phyloP scores from a whole-genome alignment of 768 basidiomycete species.

The Boletellus ananas region DNA sequence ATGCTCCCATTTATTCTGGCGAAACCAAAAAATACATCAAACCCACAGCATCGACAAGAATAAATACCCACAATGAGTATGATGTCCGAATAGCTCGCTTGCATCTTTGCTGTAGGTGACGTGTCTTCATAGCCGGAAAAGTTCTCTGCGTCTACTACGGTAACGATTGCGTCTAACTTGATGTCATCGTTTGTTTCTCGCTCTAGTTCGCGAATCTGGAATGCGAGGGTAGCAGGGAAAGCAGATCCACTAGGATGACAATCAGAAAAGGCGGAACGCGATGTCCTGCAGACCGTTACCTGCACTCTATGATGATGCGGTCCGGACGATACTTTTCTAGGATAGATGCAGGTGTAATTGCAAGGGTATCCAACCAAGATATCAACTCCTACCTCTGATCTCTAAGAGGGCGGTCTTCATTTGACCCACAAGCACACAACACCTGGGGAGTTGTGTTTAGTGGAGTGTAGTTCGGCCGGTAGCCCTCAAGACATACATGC shows the following conservation, averaged over 20 bases:
- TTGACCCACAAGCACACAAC: slow-evolving; percentile 91
- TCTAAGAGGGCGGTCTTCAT: slow-evolving; percentile 90
- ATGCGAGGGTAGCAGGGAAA: slow-evolving; percentile 92
- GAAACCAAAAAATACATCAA: slow-evolving; percentile 3
- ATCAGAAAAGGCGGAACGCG: background rate
- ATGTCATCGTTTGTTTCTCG: slow-evolving; percentile 70
- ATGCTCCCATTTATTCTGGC: slow-evolving; percentile 87
- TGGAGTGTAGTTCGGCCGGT: background rate
- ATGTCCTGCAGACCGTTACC: slow-evolving; percentile 44
- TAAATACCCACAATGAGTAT: slow-evolving; percentile 66
- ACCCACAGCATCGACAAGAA: background rate
- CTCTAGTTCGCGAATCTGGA: slow-evolving; percentile 90
- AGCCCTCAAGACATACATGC: slow-evolving; percentile 55
- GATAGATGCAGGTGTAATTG: background rate
- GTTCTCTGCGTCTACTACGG: slow-evolving; percentile 89
- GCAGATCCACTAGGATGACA: slow-evolving; percentile 69
- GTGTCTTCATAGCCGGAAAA: slow-evolving; percentile 92
- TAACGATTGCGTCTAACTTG: slow-evolving; percentile 85
- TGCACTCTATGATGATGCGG: slow-evolving; percentile 93
- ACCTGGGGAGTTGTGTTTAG: slow-evolving; percentile 44
- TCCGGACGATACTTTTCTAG: slow-evolving; percentile 82
- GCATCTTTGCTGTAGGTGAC: slow-evolving; percentile 88
- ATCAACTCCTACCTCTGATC: slow-evolving; percentile 59
- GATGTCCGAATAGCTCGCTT: slow-evolving; percentile 93
- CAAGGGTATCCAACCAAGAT: background rate